phyloP scores from a whole-genome alignment of 768 basidiomycete species.

The Mrakia blollopis region DNA sequence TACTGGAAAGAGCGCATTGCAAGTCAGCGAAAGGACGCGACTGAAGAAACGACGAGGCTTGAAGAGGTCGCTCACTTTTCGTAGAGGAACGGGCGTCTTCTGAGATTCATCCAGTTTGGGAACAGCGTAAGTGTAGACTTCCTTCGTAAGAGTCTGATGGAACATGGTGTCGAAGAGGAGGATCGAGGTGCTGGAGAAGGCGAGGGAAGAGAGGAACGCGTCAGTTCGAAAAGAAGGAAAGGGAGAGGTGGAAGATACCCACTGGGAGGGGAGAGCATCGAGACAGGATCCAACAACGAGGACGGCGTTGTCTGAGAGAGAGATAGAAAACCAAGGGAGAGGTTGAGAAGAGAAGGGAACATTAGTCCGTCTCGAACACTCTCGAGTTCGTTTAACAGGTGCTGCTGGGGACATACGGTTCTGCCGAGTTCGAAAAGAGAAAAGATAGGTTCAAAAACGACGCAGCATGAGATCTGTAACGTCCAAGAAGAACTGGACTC shows the following conservation, averaged over 20 bases:
- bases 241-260: too few relatives aligned
- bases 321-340: not conserved
- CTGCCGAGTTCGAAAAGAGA: conserved; percentile 52
- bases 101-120: conserved; percentile 46
- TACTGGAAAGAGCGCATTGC: conserved; percentile 49
- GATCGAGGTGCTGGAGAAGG: conserved; percentile 55
- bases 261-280: conserved; percentile 53
- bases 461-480: too few relatives aligned
- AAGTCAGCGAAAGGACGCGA: not conserved
- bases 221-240: too few relatives aligned
- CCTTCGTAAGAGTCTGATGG: conserved; percentile 67
- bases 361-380: too few relatives aligned
- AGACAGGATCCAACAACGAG: conserved; percentile 54
- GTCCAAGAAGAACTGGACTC: not conserved
- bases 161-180: conserved; percentile 84
- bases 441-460: too few relatives aligned
- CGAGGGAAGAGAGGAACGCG: too few relatives aligned
- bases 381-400: too few relatives aligned
- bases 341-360: not conserved
- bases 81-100: conserved; percentile 61
- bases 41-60: too few relatives aligned
- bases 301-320: conserved; percentile 43
- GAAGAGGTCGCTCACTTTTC: conserved; percentile 49
- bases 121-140: conserved; percentile 76
- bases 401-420: conserved; percentile 36